phyloP scores from a whole-genome alignment of 257 asterid species.

The Solanum acaule region DNA sequence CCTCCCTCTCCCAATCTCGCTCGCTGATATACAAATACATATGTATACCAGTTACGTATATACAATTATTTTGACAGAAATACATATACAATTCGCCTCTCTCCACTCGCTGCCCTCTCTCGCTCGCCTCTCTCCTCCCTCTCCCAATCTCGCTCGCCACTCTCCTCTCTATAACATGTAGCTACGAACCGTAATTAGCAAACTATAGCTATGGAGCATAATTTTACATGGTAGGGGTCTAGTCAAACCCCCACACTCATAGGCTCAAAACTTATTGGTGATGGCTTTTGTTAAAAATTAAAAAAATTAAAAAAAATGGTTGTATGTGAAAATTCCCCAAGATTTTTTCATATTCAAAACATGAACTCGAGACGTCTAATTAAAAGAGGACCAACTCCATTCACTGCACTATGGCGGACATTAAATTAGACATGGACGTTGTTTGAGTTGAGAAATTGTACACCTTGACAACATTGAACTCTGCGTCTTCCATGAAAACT shows the following conservation, averaged over 20 bases:
- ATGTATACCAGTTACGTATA: too few relatives aligned
- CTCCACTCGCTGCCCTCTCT: not conserved
- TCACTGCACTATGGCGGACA: not conserved
- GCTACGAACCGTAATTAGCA: too few relatives aligned
- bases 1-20: not conserved
- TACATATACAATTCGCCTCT: too few relatives aligned
- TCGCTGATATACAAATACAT: not conserved
- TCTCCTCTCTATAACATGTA: not conserved
- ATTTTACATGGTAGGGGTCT: too few relatives aligned
- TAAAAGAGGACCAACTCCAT: not conserved
- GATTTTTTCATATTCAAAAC: not conserved
- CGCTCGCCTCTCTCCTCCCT: not conserved
- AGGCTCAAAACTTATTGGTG: too few relatives aligned
- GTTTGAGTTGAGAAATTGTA: not conserved
- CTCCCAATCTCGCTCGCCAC: not conserved
- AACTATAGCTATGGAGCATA: too few relatives aligned
- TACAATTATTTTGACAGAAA: not conserved
- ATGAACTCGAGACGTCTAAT: not conserved
- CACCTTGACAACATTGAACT: not conserved
- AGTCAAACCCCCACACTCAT: too few relatives aligned
- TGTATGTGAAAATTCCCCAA: not conserved
- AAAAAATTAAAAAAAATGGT: too few relatives aligned
- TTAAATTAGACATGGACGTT: not conserved
- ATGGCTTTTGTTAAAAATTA: too few relatives aligned
- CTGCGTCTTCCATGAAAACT: conserved; percentile 1